A percentile compares a stretch with the other conserved stretches of the same genome.
Evolutionary conservation across 495 filamentous ascomycete species (phyloP).

Genomic region (Talaromyces liani): DNA sequence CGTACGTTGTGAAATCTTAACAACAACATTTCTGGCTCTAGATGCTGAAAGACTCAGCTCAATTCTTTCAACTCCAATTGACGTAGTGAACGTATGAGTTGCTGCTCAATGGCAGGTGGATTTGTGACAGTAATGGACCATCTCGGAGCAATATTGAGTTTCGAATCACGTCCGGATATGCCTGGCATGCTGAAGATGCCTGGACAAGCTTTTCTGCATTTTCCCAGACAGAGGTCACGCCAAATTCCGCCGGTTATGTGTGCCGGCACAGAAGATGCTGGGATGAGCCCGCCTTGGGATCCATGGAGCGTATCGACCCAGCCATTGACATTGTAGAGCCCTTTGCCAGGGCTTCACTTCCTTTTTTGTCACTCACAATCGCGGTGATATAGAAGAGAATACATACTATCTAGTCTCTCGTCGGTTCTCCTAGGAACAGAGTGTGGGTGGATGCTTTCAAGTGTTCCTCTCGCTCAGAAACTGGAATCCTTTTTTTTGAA

Average conservation of each 20-base stretch:
- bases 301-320: too few relatives aligned
- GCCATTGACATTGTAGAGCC: too few relatives aligned
- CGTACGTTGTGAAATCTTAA: not conserved
- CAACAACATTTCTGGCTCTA: not conserved
- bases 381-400: too few relatives aligned
- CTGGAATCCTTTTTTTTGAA: not conserved
- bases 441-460: not conserved
- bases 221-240: too few relatives aligned
- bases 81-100: not conserved
- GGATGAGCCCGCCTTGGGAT: too few relatives aligned
- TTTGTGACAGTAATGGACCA: not conserved
- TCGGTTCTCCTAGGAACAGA: too few relatives aligned
- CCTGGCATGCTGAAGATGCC: not conserved
- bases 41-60: not conserved
- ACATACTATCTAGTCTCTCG: too few relatives aligned
- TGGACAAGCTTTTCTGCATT: not conserved
- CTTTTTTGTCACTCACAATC: too few relatives aligned
- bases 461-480: not conserved
- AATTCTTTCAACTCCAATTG: not conserved
- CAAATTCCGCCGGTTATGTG: too few relatives aligned
- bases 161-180: not conserved
- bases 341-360: too few relatives aligned
- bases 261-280: too few relatives aligned
- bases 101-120: not conserved
- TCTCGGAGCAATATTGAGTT: not conserved